Evolutionary conservation across 495 filamentous ascomycete genomes (phyloP).

Genomic region (Haplographium delicatum): DNA sequence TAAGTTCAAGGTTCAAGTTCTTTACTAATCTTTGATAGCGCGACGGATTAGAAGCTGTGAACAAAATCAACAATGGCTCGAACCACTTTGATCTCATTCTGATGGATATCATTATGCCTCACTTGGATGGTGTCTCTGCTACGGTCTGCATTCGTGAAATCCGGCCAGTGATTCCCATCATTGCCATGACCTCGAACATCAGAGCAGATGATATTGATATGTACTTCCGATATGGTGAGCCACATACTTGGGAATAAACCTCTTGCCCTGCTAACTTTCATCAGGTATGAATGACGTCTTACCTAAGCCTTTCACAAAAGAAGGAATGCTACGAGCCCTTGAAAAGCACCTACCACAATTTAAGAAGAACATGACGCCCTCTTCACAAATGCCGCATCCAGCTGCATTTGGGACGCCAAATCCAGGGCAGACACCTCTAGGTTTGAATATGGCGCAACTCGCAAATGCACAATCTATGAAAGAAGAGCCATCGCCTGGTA

Average conservation of each 20-base stretch:
- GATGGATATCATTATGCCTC: constrained; percentile 99
- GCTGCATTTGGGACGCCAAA: constrained; percentile 19
- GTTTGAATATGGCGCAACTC: constrained; percentile 23
- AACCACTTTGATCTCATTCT: constrained; percentile 88
- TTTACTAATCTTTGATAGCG: constrained; percentile 44
- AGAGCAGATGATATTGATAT: constrained; percentile 94
- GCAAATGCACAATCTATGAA: constrained; percentile 59
- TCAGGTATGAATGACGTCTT: constrained; percentile 98
- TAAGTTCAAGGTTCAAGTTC: not conserved
- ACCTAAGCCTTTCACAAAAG: constrained; percentile 95
- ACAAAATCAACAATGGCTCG: constrained; percentile 71
- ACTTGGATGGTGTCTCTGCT: constrained; percentile 90
- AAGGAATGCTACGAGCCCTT: constrained; percentile 85
- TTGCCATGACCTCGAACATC: constrained; percentile 99
- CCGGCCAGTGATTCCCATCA: constrained; percentile 76
- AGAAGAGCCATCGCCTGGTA: constrained; percentile 75
- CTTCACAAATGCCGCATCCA: constrained; percentile 19
- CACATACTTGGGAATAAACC: no score
- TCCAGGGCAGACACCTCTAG: constrained; percentile 13
- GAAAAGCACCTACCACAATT: constrained; percentile 79
- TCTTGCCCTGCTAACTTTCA: not conserved
- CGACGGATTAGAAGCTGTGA: constrained; percentile 89
- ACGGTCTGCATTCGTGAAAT: constrained; percentile 91
- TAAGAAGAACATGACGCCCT: constrained; percentile 38
- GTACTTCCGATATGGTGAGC: constrained; percentile 93